A percentile compares a stretch with the other conserved stretches of the same genome.
phyloP scores from a whole-genome alignment of 768 basidiomycete species.

The Russula compacta region DNA sequence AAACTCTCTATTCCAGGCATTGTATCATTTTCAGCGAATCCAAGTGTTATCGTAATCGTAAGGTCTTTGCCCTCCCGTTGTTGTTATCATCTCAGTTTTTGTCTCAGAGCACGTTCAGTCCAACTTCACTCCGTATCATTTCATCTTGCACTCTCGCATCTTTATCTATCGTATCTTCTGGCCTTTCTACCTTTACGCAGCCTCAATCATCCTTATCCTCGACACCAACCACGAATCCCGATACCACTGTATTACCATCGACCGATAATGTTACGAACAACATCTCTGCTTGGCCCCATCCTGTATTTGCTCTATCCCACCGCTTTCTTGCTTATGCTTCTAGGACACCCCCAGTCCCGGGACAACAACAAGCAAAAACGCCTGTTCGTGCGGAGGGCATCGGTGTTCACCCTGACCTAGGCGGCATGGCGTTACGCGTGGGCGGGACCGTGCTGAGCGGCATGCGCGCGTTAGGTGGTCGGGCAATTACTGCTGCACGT shows the following conservation, averaged over 20 bases:
- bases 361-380: constrained; percentile 17
- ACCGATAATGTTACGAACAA: constrained; percentile 15
- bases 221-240: constrained; percentile 25
- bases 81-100: background rate
- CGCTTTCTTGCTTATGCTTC: constrained; percentile 56
- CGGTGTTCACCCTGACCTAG: constrained; percentile 38
- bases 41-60: constrained; percentile 49
- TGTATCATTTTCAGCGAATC: constrained; percentile 38
- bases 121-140: constrained; percentile 46
- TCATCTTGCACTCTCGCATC: constrained; percentile 45
- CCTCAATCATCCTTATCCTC: constrained; percentile 14
- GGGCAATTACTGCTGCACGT: constrained; percentile 43
- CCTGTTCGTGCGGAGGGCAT: constrained; percentile 11
- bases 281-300: constrained; percentile 25
- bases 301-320: constrained; percentile 51
- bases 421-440: constrained; percentile 46
- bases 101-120: constrained; percentile 47
- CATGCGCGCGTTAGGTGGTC: constrained; percentile 53
- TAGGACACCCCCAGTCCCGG: constrained; percentile 22
- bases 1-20: constrained; percentile 35
- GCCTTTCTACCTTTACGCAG: constrained; percentile 38
- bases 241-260: constrained; percentile 34
- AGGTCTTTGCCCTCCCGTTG: constrained; percentile 23
- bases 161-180: constrained; percentile 41
- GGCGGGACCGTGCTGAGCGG: constrained; percentile 56